Evolutionary conservation across 2,329 filamentous ascomycete genomes (phyloP).

Genomic region (Aureobasidium uvarum): DNA sequence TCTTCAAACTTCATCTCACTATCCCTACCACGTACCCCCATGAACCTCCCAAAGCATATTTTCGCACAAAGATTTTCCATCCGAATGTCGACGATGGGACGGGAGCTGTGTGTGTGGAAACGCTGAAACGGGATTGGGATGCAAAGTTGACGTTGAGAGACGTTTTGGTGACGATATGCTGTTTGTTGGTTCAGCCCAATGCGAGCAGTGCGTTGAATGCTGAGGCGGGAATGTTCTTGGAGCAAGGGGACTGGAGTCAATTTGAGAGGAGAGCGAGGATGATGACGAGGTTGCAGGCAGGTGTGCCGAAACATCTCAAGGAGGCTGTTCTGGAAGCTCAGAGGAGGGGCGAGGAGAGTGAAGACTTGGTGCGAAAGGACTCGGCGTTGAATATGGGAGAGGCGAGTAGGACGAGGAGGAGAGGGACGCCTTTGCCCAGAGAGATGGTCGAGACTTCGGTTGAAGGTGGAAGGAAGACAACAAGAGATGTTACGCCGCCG

Average conservation of each 20-base stretch:
- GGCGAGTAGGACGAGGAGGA: constrained; percentile 20
- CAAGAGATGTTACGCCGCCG: constrained; percentile 28
- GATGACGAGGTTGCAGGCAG: constrained; percentile 63
- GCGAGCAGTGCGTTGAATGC: constrained; percentile 63
- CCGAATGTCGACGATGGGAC: constrained; percentile 63
- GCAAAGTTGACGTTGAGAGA: constrained; percentile 57
- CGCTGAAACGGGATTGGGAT: constrained; percentile 63
- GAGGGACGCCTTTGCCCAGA: constrained; percentile 24
- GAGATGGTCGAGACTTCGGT: constrained; percentile 28
- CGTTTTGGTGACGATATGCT: constrained; percentile 60
- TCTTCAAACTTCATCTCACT: constrained; percentile 60
- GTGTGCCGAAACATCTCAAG: constrained; percentile 49
- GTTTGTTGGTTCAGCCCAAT: constrained; percentile 63
- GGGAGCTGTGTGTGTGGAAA: constrained; percentile 63
- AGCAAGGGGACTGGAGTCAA: constrained; percentile 52
- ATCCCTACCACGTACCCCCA: constrained; percentile 59
- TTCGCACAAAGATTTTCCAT: constrained; percentile 62
- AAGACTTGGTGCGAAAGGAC: constrained; percentile 24
- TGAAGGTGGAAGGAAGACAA: constrained; percentile 32
- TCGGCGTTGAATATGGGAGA: constrained; percentile 8
- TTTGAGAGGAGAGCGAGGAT: constrained; percentile 58
- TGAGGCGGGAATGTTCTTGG: constrained; percentile 57
- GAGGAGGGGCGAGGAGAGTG: constrained; percentile 52
- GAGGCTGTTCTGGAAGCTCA: constrained; percentile 54
- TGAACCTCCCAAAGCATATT: constrained; percentile 56